phyloP scores from a whole-genome alignment of 768 basidiomycete species.

The Mycena sanguinolenta region DNA sequence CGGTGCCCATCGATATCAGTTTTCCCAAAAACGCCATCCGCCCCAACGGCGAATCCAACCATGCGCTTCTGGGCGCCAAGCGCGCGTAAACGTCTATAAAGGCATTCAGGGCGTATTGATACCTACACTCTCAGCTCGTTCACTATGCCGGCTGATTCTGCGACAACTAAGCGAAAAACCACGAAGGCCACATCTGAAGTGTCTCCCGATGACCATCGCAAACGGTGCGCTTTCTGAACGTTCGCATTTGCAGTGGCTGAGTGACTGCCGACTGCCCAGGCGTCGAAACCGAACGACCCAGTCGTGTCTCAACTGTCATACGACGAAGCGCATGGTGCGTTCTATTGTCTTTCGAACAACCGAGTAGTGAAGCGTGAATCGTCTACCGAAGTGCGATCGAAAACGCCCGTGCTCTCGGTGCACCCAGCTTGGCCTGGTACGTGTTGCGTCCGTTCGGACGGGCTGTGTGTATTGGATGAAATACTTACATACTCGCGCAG shows the following conservation, averaged over 20 bases:
- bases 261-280: conserved; percentile 38
- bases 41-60: conserved; percentile 11
- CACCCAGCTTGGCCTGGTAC: conserved; percentile 63
- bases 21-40: conserved; percentile 19
- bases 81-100: conserved; percentile 18
- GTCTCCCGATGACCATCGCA: conserved; percentile 66
- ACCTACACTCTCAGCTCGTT: not conserved
- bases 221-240: conserved; percentile 56
- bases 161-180: conserved; percentile 40
- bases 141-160: conserved; percentile 18
- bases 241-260: conserved; percentile 16
- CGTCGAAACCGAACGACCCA: conserved; percentile 82
- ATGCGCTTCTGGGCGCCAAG: conserved; percentile 28
- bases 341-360: not conserved
- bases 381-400: conserved; percentile 57
- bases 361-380: conserved; percentile 24
- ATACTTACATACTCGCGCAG: conserved; percentile 49
- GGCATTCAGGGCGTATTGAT: not conserved
- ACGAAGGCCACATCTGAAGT: conserved; percentile 43
- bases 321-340: conserved; percentile 79
- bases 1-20: conserved; percentile 7
- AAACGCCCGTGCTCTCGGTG: conserved; percentile 66
- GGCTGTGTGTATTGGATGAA: conserved; percentile 11
- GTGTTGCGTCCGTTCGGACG: conserved; percentile 25
- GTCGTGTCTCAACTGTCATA: conserved; percentile 81